phyloP scores from a whole-genome alignment of 805 yeast species.

The Ogataea henricii region DNA sequence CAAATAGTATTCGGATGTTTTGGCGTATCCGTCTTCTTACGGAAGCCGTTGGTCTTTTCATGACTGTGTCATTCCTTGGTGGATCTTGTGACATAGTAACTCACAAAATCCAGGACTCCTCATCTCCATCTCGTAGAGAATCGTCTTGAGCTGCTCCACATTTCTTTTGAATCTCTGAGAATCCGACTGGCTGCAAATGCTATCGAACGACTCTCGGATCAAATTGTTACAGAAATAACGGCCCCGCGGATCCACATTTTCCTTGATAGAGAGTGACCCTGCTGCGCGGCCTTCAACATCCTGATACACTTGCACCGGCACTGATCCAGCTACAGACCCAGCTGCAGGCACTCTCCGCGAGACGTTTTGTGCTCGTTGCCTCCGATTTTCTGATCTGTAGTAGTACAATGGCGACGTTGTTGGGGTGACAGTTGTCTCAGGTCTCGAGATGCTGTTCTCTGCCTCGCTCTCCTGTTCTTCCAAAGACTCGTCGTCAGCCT shows the following conservation, averaged over 20 bases:
- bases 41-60: not conserved
- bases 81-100: conserved; percentile 18
- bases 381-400: conserved; percentile 15
- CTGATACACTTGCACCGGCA: not conserved
- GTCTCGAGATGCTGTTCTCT: conserved; percentile 17
- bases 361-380: conserved; percentile 1
- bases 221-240: conserved; percentile 18
- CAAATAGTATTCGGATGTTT: not conserved
- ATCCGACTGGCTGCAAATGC: conserved; percentile 15
- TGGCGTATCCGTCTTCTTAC: not conserved
- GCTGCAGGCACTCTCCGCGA: conserved; percentile 2
- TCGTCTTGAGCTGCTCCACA: conserved; percentile 20
- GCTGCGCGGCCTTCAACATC: not conserved
- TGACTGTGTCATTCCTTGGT: conserved; percentile 15
- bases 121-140: conserved; percentile 20
- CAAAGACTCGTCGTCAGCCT: conserved; percentile 10
- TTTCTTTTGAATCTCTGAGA: conserved; percentile 18
- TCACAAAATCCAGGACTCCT: conserved; percentile 22
- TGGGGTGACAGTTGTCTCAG: conserved; percentile 21
- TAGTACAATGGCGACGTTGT: conserved; percentile 22
- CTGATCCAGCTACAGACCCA: not conserved
- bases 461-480: conserved; percentile 18
- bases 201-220: conserved; percentile 19
- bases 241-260: conserved; percentile 20
- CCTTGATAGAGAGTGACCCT: conserved; percentile 12